Percentiles rank a stretch among this genome's conserved stretches.
Evolutionary conservation across 805 yeast species (phyloP).

Genomic region (Candida vaughaniae): DNA sequence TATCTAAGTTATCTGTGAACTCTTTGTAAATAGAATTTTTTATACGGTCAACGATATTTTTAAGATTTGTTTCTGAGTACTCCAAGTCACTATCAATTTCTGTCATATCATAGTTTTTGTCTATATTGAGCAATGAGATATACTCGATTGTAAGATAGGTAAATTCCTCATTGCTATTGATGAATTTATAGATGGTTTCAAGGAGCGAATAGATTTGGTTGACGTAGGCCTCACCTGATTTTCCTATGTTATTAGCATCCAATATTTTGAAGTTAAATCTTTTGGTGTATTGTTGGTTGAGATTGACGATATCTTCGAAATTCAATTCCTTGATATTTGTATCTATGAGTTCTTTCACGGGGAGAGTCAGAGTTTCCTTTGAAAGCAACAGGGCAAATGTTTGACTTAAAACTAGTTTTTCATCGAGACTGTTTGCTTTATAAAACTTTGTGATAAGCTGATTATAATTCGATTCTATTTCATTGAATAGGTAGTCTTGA

Average conservation of each 20-base stretch:
- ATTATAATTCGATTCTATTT: conserved; percentile 43
- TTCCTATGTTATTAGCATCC: conserved; percentile 29
- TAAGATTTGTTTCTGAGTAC: conserved; percentile 26
- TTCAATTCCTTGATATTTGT: conserved; percentile 8
- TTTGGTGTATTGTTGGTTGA: conserved; percentile 31
- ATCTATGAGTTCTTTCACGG: conserved; percentile 2
- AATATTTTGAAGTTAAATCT: conserved; percentile 32
- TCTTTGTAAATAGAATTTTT: conserved; percentile 37
- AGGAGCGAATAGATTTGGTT: conserved; percentile 31
- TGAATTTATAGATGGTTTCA: conserved; percentile 31
- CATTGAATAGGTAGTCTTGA: conserved; percentile 42
- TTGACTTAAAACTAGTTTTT: conserved; percentile 4
- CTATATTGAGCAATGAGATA: conserved; percentile 26
- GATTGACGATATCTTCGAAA: conserved; percentile 47
- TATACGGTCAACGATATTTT: conserved; percentile 39
- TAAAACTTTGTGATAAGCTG: conserved; percentile 21
- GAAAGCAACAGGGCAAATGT: conserved; percentile 9
- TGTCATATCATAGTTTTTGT: conserved; percentile 15
- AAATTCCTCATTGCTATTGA: conserved; percentile 36
- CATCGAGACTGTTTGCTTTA: conserved; percentile 16
- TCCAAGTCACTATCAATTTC: conserved; percentile 30
- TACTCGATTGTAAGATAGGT: conserved; percentile 27
- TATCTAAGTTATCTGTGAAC: conserved; percentile 42
- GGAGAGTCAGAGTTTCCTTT: conserved; percentile 3
- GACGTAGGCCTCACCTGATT: conserved; percentile 29